These are phyloP conservation scores for Suillus occidentalis DNA, from an alignment of 768 basidiomycete genomes.

Conservation along the genomic window DNA sequence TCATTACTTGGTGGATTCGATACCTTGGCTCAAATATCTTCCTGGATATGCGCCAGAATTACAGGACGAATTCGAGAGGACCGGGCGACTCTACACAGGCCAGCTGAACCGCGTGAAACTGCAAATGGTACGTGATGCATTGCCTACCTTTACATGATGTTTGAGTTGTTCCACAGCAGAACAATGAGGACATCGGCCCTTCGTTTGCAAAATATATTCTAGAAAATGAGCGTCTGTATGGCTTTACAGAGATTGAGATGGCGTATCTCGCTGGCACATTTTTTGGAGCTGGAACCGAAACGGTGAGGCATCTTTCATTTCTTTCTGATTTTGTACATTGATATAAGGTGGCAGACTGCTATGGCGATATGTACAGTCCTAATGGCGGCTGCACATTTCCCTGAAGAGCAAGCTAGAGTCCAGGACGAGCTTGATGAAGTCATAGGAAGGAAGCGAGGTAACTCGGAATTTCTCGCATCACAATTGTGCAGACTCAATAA, in stretches of 20 bases:
- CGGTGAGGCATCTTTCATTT: background rate
- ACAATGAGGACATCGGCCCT: background rate
- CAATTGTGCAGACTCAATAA: constrained; percentile 1
- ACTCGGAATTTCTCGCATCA: background rate
- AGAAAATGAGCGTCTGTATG: background rate
- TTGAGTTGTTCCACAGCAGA: background rate
- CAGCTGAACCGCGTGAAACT: background rate
- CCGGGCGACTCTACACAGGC: background rate
- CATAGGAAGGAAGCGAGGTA: constrained; percentile 37
- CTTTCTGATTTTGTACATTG: background rate
- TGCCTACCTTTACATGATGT: background rate
- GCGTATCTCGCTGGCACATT: background rate
- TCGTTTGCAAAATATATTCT: background rate
- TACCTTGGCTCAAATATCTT: background rate
- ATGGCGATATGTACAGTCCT: constrained; percentile 48
- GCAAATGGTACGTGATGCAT: background rate
- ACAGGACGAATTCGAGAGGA: background rate
- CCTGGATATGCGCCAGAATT: background rate
- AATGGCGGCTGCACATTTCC: constrained; percentile 52
- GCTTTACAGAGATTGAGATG: background rate
- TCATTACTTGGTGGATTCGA: background rate
- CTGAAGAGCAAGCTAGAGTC: constrained; percentile 46
- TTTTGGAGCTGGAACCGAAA: background rate
- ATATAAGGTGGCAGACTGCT: constrained; percentile 36
- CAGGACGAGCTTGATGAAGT: constrained; percentile 53